Percentiles rank a stretch among this genome's conserved stretches.
These are phyloP conservation scores for Phragmites australis DNA, from an alignment of 176 grass and related monocot species.

Conservation along the genomic window DNA sequence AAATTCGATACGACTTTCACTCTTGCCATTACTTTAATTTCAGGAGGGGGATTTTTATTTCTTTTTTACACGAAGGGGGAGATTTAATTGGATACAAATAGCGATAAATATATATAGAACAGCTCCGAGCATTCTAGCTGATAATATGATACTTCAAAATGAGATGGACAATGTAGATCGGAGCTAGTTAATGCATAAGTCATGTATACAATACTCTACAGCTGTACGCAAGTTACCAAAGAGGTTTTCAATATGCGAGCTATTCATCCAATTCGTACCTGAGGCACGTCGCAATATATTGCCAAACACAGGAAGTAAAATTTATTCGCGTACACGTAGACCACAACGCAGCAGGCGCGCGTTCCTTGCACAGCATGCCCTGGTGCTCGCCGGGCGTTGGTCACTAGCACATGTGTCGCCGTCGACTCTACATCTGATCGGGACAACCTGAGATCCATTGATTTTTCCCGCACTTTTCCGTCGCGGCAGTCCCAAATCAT, in stretches of 20 bases:
- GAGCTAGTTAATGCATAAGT: no score
- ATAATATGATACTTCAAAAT: no score
- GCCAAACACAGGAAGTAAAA: conserved; percentile 14
- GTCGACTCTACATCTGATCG: conserved; percentile 21
- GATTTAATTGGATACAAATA: no score
- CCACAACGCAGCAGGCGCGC: neutral
- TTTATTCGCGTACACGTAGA: conserved; percentile 29
- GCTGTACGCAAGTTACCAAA: neutral
- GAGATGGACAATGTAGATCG: no score
- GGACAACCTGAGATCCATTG: neutral
- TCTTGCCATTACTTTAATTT: no score
- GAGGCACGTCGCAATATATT: neutral
- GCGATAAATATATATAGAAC: no score
- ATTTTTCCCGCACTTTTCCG: conserved; percentile 20
- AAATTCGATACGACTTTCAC: no score
- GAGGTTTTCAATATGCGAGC: neutral
- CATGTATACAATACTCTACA: no score
- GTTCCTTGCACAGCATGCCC: neutral
- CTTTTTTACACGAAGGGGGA: no score
- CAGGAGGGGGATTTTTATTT: no score
- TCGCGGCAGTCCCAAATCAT: conserved; percentile 11
- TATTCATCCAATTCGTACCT: neutral
- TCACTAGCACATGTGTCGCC: neutral
- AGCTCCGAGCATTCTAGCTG: no score
- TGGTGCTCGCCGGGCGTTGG: neutral